phyloP scores from a whole-genome alignment of 495 filamentous ascomycete species.

The Xylaria curta region DNA sequence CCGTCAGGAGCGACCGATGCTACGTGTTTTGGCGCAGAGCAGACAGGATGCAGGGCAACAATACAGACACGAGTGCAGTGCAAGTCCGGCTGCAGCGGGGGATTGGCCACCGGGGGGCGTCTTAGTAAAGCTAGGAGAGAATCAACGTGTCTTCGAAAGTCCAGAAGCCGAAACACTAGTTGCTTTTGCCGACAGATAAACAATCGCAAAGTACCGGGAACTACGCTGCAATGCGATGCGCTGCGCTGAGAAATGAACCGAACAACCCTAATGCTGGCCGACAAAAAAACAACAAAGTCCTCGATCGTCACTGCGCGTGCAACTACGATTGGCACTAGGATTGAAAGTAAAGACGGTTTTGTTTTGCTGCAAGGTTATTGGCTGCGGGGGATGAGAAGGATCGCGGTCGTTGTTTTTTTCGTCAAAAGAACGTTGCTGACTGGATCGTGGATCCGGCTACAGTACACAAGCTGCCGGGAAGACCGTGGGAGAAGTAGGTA shows the following conservation, averaged over 20 bases:
- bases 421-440: constrained; percentile 5
- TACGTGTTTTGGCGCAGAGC: constrained; percentile 14
- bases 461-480: neutral
- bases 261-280: neutral
- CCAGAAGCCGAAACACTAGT: neutral
- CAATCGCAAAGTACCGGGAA: neutral
- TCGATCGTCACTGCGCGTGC: constrained; percentile 4
- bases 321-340: neutral
- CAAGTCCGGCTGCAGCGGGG: neutral
- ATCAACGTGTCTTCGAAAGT: constrained; percentile 9
- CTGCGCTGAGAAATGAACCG: neutral
- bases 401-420: constrained; percentile 8
- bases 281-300: constrained; percentile 9
- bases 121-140: neutral
- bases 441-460: neutral
- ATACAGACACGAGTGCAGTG: neutral
- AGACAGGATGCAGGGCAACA: neutral
- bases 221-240: neutral
- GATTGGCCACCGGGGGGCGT: neutral
- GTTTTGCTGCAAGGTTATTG: neutral
- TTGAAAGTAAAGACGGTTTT: constrained; percentile 7
- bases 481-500: neutral
- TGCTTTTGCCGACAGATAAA: neutral
- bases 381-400: constrained; percentile 3
- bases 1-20: constrained; percentile 7